Percentiles rank a stretch among this genome's conserved stretches.
These are phyloP conservation scores for Fomitopsis palustris DNA, from an alignment of 1,284 basidiomycete genomes.

Conservation along the genomic window DNA sequence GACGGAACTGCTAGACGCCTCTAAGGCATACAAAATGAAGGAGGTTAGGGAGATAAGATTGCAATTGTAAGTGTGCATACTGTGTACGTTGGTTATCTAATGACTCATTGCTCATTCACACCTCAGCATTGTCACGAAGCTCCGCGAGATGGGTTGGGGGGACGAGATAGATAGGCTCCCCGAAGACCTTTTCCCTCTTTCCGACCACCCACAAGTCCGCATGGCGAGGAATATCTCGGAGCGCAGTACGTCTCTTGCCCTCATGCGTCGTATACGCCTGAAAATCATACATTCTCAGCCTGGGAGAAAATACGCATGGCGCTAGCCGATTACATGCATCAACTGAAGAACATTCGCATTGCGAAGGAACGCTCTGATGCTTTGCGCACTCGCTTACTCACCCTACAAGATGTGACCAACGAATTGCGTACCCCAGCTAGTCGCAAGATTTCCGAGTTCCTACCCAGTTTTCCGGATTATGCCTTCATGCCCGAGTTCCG, in stretches of 20 bases:
- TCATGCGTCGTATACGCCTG: no score
- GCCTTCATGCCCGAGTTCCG: conserved; percentile 7
- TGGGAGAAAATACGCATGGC: conserved; percentile 1
- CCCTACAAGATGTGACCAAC: neutral
- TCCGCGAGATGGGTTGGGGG: conserved; percentile 3
- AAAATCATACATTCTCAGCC: neutral
- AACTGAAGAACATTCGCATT: neutral
- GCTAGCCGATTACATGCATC: neutral
- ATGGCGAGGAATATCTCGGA: neutral
- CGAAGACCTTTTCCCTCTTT: neutral
- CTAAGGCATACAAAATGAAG: neutral
- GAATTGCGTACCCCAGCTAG: neutral
- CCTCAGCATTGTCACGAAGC: neutral
- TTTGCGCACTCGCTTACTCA: neutral
- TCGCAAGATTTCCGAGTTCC: neutral
- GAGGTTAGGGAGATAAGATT: neutral
- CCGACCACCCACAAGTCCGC: neutral
- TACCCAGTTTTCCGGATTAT: conserved; percentile 3
- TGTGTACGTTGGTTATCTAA: neutral
- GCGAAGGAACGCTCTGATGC: neutral
- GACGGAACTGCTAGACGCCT: neutral
- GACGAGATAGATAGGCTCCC: neutral
- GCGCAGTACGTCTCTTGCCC: neutral
- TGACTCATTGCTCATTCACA: neutral
- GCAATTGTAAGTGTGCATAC: neutral